Evolutionary conservation across 129 eudicot genomes (phyloP).

Genomic region (Ambrosia artemisiifolia): DNA sequence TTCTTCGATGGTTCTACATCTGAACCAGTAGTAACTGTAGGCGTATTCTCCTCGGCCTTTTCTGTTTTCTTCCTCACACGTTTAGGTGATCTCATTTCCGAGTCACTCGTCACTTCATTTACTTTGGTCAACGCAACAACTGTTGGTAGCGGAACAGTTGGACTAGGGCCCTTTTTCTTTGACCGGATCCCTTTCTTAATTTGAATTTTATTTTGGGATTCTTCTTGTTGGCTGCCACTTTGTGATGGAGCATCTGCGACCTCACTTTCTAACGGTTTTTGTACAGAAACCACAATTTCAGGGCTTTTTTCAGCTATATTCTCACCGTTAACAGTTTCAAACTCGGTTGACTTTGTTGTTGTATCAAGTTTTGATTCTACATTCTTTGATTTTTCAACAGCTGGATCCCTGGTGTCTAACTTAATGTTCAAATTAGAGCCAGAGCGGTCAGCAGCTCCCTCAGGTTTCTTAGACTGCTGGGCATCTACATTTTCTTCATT

Average conservation of each 20-base stretch:
- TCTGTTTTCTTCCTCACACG: slow-evolving; percentile 35
- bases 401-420: slow-evolving; percentile 28
- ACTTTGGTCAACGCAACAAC: slow-evolving; percentile 24
- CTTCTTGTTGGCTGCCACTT: slow-evolving; percentile 26
- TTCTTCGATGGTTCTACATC: not conserved
- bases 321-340: slow-evolving; percentile 22
- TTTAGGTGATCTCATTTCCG: slow-evolving; percentile 34
- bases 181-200: slow-evolving; percentile 15
- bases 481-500: slow-evolving; percentile 29
- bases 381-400: slow-evolving; percentile 24
- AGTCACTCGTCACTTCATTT: slow-evolving; percentile 26
- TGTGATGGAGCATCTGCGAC: slow-evolving; percentile 36
- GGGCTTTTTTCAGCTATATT: slow-evolving; percentile 34
- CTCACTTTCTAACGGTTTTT: slow-evolving; percentile 17
- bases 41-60: slow-evolving; percentile 25
- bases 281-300: slow-evolving; percentile 13
- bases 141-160: slow-evolving; percentile 8
- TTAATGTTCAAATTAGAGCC: slow-evolving; percentile 34
- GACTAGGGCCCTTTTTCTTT: slow-evolving; percentile 17
- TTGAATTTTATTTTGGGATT: slow-evolving; percentile 8
- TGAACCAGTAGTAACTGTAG: slow-evolving; percentile 17
- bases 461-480: slow-evolving; percentile 34
- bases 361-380: slow-evolving; percentile 30
- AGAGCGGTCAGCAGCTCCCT: slow-evolving; percentile 11
- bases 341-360: slow-evolving; percentile 21